Conservation (phyloP, 2,329 filamentous ascomycete species). For the Raffaelea ambrosiae region DNA sequence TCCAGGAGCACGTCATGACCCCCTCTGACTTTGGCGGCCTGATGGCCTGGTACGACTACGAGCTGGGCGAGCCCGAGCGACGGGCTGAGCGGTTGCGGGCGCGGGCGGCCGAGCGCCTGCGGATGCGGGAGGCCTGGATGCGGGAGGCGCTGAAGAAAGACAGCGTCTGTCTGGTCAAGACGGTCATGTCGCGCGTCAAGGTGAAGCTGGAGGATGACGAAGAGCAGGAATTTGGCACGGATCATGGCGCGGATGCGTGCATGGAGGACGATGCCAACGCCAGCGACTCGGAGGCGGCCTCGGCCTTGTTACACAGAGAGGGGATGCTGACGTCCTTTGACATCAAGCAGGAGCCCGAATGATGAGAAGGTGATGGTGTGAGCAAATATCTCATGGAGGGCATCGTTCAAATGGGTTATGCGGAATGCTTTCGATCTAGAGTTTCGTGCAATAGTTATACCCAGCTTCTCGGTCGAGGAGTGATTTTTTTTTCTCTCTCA, state of each 20-base stretch:
- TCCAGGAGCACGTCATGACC: neutral
- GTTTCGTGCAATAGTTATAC: too few species aligned
- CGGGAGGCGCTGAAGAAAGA: neutral
- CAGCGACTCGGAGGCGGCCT: too few species aligned
- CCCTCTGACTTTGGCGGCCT: neutral
- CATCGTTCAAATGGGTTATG: too few species aligned
- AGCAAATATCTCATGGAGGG: too few species aligned
- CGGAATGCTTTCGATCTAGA: too few species aligned
- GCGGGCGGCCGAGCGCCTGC: neutral
- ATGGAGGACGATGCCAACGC: too few species aligned
- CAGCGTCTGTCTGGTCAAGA: neutral
- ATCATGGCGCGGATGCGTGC: neutral
- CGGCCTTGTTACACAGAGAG: too few species aligned
- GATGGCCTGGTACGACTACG: neutral
- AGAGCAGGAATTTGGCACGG: neutral
- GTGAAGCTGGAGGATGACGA: neutral
- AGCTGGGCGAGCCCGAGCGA: neutral
- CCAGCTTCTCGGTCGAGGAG: too few species aligned
- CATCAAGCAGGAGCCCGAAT: too few species aligned
- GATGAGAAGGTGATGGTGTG: too few species aligned
- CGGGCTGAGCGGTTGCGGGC: neutral
- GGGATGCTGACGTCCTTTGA: too few species aligned
- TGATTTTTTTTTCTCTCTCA: too few species aligned
- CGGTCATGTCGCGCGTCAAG: neutral
- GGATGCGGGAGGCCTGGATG: neutral